Percentiles rank a stretch among this genome's conserved stretches.
Conservation (phyloP, 768 basidiomycete genomes). For the Artomyces pyxidatus region DNA sequence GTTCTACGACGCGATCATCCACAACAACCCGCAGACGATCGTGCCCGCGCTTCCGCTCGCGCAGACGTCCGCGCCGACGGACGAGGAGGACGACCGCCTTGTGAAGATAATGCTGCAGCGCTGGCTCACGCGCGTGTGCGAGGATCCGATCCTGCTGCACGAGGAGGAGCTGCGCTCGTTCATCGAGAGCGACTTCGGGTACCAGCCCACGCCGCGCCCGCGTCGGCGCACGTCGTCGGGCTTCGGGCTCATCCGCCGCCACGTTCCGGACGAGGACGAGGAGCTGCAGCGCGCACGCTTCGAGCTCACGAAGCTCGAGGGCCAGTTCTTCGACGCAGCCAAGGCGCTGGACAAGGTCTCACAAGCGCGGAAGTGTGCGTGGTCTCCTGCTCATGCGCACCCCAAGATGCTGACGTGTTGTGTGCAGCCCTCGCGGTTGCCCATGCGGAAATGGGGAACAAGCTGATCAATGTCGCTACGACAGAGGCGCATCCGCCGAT, state of each 20-base stretch:
- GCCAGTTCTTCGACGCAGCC: constrained; percentile 86
- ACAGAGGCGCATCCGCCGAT: constrained; percentile 84
- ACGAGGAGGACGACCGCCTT: constrained; percentile 96
- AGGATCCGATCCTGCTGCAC: constrained; percentile 77
- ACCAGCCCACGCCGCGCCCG: constrained; percentile 74
- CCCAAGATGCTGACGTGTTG: constrained; percentile 6
- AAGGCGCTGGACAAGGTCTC: constrained; percentile 87
- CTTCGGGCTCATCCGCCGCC: constrained; percentile 68
- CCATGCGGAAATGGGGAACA: constrained; percentile 90
- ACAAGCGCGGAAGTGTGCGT: constrained; percentile 64
- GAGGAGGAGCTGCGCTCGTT: constrained; percentile 95
- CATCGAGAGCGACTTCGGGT: constrained; percentile 96
- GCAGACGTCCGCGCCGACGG: constrained; percentile 92
- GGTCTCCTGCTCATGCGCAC: not conserved
- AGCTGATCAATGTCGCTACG: constrained; percentile 79
- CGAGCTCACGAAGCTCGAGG: constrained; percentile 86
- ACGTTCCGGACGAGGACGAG: constrained; percentile 91
- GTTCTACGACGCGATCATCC: constrained; percentile 84
- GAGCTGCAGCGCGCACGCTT: constrained; percentile 84
- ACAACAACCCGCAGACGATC: constrained; percentile 93
- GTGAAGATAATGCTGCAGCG: constrained; percentile 92
- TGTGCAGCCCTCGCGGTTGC: constrained; percentile 62
- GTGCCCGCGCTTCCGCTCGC: constrained; percentile 93
- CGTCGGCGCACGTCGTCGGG: constrained; percentile 66
- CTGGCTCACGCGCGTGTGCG: constrained; percentile 90